Conservation (phyloP, 176 grass and related monocot species). For the Otatea glauca region DNA sequence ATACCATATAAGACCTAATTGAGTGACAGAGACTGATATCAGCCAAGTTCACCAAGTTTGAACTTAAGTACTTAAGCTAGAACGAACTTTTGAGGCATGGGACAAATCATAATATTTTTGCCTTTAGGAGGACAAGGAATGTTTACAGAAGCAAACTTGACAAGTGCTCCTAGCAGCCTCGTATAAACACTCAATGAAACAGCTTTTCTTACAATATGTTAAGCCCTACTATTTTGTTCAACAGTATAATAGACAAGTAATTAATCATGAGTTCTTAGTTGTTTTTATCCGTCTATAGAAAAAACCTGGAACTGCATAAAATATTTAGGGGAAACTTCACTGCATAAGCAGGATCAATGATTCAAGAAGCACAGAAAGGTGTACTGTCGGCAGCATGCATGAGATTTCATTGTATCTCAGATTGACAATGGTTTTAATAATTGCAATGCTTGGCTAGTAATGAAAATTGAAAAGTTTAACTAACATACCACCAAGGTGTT, state of each 20-base stretch:
- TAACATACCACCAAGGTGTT: background rate
- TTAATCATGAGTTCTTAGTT: background rate
- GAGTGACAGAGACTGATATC: background rate
- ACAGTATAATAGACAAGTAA: background rate
- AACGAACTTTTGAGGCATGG: background rate
- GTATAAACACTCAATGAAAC: background rate
- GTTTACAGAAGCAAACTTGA: conserved; percentile 17
- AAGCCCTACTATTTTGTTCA: conserved; percentile 11
- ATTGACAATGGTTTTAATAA: conserved; percentile 23
- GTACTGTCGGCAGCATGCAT: background rate
- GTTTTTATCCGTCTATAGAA: background rate
- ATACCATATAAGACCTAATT: background rate
- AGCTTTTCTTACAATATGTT: background rate
- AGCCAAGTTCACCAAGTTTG: conserved; percentile 10
- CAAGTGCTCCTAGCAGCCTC: background rate
- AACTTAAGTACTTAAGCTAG: conserved; percentile 3
- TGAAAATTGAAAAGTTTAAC: conserved; percentile 21
- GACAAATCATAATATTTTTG: conserved; percentile 17
- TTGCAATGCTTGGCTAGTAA: background rate
- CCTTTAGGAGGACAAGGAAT: background rate
- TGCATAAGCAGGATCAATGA: conserved; percentile 5
- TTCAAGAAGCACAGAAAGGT: conserved; percentile 23
- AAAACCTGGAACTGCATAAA: conserved; percentile 11
- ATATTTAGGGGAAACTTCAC: conserved; percentile 5
- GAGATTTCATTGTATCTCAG: conserved; percentile 1